Evolutionary conservation across 345 rosid genomes (phyloP).

Genomic region (Gossypium bickii): DNA sequence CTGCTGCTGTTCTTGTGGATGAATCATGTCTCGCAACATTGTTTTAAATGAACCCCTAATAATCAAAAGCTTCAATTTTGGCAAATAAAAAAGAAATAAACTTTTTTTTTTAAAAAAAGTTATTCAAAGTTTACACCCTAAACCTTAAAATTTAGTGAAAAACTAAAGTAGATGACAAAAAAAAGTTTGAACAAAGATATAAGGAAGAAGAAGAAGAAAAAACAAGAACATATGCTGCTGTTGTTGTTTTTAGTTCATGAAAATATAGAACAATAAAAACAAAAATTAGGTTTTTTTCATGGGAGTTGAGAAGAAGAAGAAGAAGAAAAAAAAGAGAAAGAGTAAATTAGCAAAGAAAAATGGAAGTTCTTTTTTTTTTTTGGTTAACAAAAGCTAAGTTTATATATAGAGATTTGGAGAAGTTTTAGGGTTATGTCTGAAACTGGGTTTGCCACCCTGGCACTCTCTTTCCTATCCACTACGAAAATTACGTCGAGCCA

Average conservation of each 20-base stretch:
- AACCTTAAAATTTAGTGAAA: background rate
- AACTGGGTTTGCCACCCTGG: slow-evolving; percentile 19
- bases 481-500: slow-evolving; percentile 18
- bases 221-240: background rate
- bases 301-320: no score
- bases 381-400: slow-evolving; percentile 31
- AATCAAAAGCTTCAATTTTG: background rate
- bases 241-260: background rate
- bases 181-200: background rate
- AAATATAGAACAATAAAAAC: background rate
- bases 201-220: background rate
- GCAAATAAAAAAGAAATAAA: background rate
- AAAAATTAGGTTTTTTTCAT: background rate
- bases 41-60: background rate
- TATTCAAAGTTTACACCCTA: background rate
- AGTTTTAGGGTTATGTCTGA: slow-evolving; percentile 23
- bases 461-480: slow-evolving; percentile 25
- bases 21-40: slow-evolving; percentile 45
- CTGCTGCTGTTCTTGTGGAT: slow-evolving; percentile 33
- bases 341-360: no score
- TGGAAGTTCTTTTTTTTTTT: slow-evolving; percentile 14
- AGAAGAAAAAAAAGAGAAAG: no score
- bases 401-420: slow-evolving; percentile 18
- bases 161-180: background rate
- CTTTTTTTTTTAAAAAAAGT: background rate